Percentiles rank a stretch among this genome's conserved stretches.
These are phyloP conservation scores for Elaeagnus macrophylla DNA, from an alignment of 306 rosid genomes.

Conservation along the genomic window DNA sequence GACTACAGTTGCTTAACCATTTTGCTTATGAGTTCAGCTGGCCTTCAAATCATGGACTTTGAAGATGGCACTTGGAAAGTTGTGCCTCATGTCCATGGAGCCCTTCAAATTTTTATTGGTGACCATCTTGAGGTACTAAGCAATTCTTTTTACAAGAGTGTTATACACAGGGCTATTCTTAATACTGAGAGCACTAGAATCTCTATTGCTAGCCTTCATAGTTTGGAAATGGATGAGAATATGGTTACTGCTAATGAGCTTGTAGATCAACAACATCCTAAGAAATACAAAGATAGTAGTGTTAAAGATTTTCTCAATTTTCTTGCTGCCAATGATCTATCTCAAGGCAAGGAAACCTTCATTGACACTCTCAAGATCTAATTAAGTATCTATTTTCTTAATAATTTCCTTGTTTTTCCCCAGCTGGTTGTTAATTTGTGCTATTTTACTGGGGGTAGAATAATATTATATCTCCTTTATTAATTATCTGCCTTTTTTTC, in stretches of 20 bases:
- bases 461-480: too few species aligned
- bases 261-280: constrained; percentile 20
- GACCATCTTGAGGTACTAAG: constrained; percentile 36
- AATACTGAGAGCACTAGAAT: constrained; percentile 21
- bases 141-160: constrained; percentile 28
- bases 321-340: constrained; percentile 30
- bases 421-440: too few species aligned
- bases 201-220: constrained; percentile 30
- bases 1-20: constrained; percentile 46
- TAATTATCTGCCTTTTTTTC: too few species aligned
- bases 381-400: too few species aligned
- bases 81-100: constrained; percentile 15
- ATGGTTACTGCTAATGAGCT: constrained; percentile 30
- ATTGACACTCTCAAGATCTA: constrained; percentile 36
- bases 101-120: constrained; percentile 29
- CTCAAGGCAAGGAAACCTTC: constrained; percentile 42
- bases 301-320: constrained; percentile 46
- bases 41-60: constrained; percentile 28
- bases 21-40: constrained; percentile 25
- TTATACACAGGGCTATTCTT: constrained; percentile 25
- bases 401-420: too few species aligned
- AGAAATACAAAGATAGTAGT: constrained; percentile 27
- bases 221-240: constrained; percentile 33
- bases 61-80: constrained; percentile 18
- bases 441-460: too few species aligned